Conservation (phyloP, 2,329 filamentous ascomycete species). For the Talaromyces marneffei region DNA sequence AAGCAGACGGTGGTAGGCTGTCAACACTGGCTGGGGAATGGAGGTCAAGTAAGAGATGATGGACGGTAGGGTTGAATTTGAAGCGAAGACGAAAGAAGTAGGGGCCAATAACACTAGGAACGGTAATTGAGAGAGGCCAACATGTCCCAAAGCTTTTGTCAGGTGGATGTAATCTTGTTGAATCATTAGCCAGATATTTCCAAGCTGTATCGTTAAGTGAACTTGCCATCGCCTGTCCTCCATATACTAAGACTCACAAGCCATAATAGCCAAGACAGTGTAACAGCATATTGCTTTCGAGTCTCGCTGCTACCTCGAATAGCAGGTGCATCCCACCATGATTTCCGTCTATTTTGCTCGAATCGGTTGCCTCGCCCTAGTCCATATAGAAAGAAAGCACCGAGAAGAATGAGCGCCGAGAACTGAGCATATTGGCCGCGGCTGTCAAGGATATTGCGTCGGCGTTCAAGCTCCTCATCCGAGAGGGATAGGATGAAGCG, state of each 20-base stretch:
- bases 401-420: conserved; percentile 44
- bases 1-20: conserved; percentile 52
- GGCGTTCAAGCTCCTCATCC: conserved; percentile 44
- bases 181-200: background rate
- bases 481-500: conserved; percentile 47
- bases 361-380: background rate
- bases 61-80: conserved; percentile 43
- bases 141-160: conserved; percentile 56
- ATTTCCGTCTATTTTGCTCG: conserved; percentile 9
- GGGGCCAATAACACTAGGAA: conserved; percentile 53
- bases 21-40: conserved; percentile 51
- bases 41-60: conserved; percentile 49
- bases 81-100: conserved; percentile 33
- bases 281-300: conserved; percentile 46
- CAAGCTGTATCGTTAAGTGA: background rate
- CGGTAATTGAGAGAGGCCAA: conserved; percentile 55
- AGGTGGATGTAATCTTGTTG: conserved; percentile 57
- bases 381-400: conserved; percentile 18
- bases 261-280: conserved; percentile 48
- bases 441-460: conserved; percentile 49
- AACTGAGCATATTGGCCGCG: conserved; percentile 53
- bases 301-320: conserved; percentile 43
- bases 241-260: conserved; percentile 46
- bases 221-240: conserved; percentile 50
- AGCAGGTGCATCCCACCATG: conserved; percentile 43